These are phyloP conservation scores for Ophiostoma novo-ulmi DNA, from an alignment of 2,329 filamentous ascomycete species.

Conservation along the genomic window DNA sequence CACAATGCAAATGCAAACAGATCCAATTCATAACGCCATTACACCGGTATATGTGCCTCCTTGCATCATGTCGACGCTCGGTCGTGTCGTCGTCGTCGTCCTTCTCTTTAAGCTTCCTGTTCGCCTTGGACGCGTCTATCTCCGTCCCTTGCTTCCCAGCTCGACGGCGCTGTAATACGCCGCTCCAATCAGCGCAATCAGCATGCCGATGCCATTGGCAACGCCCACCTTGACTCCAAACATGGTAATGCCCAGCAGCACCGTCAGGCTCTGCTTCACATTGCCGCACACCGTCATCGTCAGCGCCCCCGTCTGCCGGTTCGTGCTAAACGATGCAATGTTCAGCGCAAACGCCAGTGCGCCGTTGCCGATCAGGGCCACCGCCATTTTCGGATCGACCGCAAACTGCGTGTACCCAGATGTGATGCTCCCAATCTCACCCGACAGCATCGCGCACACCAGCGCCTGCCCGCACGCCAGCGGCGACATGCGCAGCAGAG, in stretches of 20 bases:
- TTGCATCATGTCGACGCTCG: not conserved
- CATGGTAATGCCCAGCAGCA: slow-evolving; percentile 48
- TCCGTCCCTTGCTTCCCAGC: slow-evolving; percentile 32
- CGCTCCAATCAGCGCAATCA: slow-evolving; percentile 50
- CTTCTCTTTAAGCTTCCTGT: no score
- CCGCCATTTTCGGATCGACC: slow-evolving; percentile 28
- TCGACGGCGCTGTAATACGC: slow-evolving; percentile 55
- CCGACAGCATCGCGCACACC: slow-evolving; percentile 46
- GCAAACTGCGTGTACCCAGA: slow-evolving; percentile 14
- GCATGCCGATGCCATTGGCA: slow-evolving; percentile 53
- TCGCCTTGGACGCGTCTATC: not conserved
- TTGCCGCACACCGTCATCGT: slow-evolving; percentile 57
- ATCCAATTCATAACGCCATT: not conserved
- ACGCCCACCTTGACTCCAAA: slow-evolving; percentile 48
- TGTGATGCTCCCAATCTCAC: slow-evolving; percentile 42
- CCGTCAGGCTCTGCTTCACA: slow-evolving; percentile 53
- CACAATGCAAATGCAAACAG: not conserved
- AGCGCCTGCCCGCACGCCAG: slow-evolving; percentile 53
- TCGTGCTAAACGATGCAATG: slow-evolving; percentile 52
- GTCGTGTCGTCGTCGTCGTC: not conserved
- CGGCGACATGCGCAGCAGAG: slow-evolving; percentile 57
- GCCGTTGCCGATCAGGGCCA: slow-evolving; percentile 47
- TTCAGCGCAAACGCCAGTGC: slow-evolving; percentile 52
- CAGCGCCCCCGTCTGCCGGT: slow-evolving; percentile 51
- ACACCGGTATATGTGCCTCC: not conserved